Conservation (phyloP, 169 alveolate species). For the Babesia ovis region DNA sequence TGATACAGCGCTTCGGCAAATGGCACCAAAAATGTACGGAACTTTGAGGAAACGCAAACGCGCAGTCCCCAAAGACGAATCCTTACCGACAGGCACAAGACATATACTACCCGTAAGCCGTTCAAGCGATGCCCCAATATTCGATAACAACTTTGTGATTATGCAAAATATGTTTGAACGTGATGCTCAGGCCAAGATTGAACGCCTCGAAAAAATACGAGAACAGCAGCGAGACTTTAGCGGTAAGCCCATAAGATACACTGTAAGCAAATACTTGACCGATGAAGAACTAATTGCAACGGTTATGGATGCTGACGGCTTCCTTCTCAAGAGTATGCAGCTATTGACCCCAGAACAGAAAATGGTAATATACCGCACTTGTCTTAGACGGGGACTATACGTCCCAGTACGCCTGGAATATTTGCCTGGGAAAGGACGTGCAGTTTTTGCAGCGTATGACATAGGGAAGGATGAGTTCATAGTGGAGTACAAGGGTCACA, state of each 20-base stretch:
- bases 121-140: conserved; percentile 16
- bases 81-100: neutral
- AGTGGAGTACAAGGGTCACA: conserved; percentile 85
- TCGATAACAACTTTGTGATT: conserved; percentile 60
- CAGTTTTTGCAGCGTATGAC: conserved; percentile 83
- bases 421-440: conserved; percentile 78
- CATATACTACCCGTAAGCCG: neutral
- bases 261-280: conserved; percentile 41
- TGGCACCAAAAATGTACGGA: conserved; percentile 44
- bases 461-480: conserved; percentile 83
- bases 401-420: conserved; percentile 55
- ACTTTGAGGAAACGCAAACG: conserved; percentile 38
- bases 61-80: neutral
- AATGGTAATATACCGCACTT: conserved; percentile 33
- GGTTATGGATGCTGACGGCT: conserved; percentile 55
- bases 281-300: conserved; percentile 32
- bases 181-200: conserved; percentile 61
- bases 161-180: conserved; percentile 60
- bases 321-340: conserved; percentile 39
- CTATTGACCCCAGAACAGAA: conserved; percentile 44
- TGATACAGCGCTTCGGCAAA: conserved; percentile 11
- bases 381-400: conserved; percentile 39
- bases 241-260: conserved; percentile 17
- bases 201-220: conserved; percentile 22
- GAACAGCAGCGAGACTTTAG: conserved; percentile 6